Percentiles rank a stretch among this genome's conserved stretches.
These are phyloP conservation scores for Saccharomycopsis sp. DNA, from an alignment of 805 yeast species.

Conservation along the genomic window DNA sequence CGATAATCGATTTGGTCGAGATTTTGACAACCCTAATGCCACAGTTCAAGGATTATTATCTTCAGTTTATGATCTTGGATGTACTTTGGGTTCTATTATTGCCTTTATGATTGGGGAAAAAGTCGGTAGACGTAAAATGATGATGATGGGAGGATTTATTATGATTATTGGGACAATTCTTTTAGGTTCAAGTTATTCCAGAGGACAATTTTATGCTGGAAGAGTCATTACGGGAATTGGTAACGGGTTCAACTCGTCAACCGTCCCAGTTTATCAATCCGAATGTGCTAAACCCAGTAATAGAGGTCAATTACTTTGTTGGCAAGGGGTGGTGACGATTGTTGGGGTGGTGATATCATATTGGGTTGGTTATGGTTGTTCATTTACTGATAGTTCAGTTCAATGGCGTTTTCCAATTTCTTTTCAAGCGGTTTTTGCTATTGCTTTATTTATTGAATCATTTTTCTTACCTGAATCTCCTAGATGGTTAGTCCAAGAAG, in stretches of 20 bases:
- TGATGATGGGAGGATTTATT: slow-evolving; percentile 39
- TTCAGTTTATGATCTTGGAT: slow-evolving; percentile 58
- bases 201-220: slow-evolving; percentile 38
- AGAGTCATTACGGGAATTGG: slow-evolving; percentile 66
- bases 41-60: slow-evolving; percentile 57
- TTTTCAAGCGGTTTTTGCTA: slow-evolving; percentile 48
- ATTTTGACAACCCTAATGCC: slow-evolving; percentile 30
- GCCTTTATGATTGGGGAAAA: slow-evolving; percentile 44
- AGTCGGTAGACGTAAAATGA: slow-evolving; percentile 52
- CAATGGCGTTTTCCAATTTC: slow-evolving; percentile 76
- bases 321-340: slow-evolving; percentile 61
- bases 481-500: slow-evolving; percentile 40
- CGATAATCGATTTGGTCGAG: slow-evolving; percentile 48
- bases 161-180: slow-evolving; percentile 50
- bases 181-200: slow-evolving; percentile 35
- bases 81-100: slow-evolving; percentile 61
- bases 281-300: slow-evolving; percentile 56
- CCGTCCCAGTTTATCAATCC: slow-evolving; percentile 73
- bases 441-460: slow-evolving; percentile 22
- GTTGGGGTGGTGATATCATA: slow-evolving; percentile 66
- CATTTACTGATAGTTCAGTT: slow-evolving; percentile 38
- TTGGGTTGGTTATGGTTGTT: slow-evolving; percentile 64
- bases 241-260: slow-evolving; percentile 63
- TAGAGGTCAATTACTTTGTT: slow-evolving; percentile 56
- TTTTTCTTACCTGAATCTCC: slow-evolving; percentile 40